Evolutionary conservation across 108 stramenopile species (phyloP).

Genomic region (Cyclotella cryptica): DNA sequence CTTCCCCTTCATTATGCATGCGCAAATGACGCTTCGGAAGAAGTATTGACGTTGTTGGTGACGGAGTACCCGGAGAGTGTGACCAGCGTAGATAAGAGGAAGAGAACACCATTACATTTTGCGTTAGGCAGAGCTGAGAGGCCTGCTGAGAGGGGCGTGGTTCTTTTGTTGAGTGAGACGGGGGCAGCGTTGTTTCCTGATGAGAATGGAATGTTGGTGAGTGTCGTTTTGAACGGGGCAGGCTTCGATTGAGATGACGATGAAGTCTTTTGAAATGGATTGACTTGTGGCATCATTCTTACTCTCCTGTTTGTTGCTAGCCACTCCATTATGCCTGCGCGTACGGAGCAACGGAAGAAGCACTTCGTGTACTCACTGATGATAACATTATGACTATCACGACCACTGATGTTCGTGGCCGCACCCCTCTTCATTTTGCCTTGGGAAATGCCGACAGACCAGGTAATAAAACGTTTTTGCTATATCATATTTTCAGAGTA

Average conservation of each 20-base stretch:
- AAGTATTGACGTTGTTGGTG: conserved; percentile 58
- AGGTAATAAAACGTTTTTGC: too few relatives aligned
- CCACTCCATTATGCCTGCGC: conserved; percentile 90
- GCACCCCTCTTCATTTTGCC: conserved; percentile 85
- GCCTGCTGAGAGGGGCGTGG: conserved; percentile 54
- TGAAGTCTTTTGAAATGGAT: conserved; percentile 1
- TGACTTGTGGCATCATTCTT: neutral
- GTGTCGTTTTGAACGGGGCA: conserved; percentile 15
- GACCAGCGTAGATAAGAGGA: conserved; percentile 25
- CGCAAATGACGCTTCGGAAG: conserved; percentile 60
- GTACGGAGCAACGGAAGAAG: conserved; percentile 79
- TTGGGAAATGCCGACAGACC: conserved; percentile 75
- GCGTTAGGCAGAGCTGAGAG: conserved; percentile 66
- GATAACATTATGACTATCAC: conserved; percentile 62
- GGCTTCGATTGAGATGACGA: neutral
- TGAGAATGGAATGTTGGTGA: conserved; percentile 85
- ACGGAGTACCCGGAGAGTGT: conserved; percentile 59
- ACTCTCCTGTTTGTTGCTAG: conserved; percentile 12
- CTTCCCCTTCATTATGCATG: conserved; percentile 82
- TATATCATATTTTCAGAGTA: too few relatives aligned
- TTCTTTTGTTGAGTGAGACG: conserved; percentile 57
- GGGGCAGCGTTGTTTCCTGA: conserved; percentile 70
- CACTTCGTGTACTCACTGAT: conserved; percentile 65
- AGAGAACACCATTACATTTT: conserved; percentile 48
- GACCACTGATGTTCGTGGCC: conserved; percentile 54